These are phyloP conservation scores for Penicillium angulare DNA, from an alignment of 495 filamentous ascomycete genomes.

Conservation along the genomic window DNA sequence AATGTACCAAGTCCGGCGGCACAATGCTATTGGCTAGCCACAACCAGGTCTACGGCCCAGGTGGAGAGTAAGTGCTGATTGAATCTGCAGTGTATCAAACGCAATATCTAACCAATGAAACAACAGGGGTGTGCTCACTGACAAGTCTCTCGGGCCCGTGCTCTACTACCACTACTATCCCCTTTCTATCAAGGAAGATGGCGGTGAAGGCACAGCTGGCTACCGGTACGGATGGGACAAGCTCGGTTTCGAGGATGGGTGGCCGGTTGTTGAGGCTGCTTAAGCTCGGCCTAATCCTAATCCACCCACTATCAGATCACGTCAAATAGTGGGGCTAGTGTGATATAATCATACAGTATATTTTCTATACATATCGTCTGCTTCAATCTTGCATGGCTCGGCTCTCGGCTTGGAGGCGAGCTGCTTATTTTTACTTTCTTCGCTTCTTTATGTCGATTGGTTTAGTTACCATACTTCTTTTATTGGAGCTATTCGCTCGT, in stretches of 20 bases:
- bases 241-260: conserved; percentile 58
- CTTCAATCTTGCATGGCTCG: background rate
- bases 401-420: background rate
- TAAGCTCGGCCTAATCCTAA: conserved; percentile 4
- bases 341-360: background rate
- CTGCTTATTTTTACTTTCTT: background rate
- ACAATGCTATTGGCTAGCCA: conserved; percentile 62
- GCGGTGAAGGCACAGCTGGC: conserved; percentile 48
- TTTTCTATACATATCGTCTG: background rate
- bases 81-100: background rate
- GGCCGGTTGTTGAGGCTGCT: conserved; percentile 44
- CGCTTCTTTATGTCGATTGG: conserved; percentile 22
- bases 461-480: conserved; percentile 20
- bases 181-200: conserved; percentile 50
- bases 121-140: conserved; percentile 41
- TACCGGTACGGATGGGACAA: conserved; percentile 66
- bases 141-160: conserved; percentile 46
- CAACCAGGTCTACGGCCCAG: conserved; percentile 65
- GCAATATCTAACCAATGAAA: conserved; percentile 7
- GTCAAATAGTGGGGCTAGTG: background rate
- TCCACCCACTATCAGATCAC: background rate
- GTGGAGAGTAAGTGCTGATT: conserved; percentile 52
- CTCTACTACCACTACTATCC: conserved; percentile 70
- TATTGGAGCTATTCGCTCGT: conserved; percentile 19
- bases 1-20: conserved; percentile 59